These are phyloP conservation scores for Aspergillus novofumigatus DNA, from an alignment of 2,329 filamentous ascomycete genomes.

Conservation along the genomic window DNA sequence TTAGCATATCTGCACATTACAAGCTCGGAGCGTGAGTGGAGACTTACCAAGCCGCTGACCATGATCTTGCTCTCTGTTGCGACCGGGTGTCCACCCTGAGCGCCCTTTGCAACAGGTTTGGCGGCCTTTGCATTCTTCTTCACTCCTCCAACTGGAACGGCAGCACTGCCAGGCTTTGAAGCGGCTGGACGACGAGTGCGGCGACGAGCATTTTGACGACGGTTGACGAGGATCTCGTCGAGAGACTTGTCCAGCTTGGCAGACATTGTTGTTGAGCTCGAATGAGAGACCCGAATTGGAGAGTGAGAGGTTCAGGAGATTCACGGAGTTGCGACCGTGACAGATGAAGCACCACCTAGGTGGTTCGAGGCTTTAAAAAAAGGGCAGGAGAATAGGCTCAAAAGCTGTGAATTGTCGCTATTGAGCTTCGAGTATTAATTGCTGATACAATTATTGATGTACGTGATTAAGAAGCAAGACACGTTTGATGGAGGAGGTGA, in stretches of 20 bases:
- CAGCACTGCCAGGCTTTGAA: constrained; percentile 41
- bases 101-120: constrained; percentile 46
- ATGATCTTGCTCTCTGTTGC: constrained; percentile 89
- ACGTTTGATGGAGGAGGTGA: constrained; percentile 12
- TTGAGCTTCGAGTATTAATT: background rate
- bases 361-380: constrained; percentile 5
- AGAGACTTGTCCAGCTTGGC: constrained; percentile 95
- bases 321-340: constrained; percentile 8
- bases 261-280: constrained; percentile 61
- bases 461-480: constrained; percentile 1
- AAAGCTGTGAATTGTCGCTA: background rate
- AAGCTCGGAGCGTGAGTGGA: constrained; percentile 31
- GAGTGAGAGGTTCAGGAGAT: constrained; percentile 5
- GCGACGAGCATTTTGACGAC: constrained; percentile 52
- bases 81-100: constrained; percentile 61
- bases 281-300: background rate
- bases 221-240: constrained; percentile 89
- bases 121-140: constrained; percentile 65
- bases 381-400: background rate
- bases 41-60: constrained; percentile 93
- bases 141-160: constrained; percentile 78
- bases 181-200: constrained; percentile 40
- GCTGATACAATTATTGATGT: background rate
- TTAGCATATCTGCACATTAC: constrained; percentile 33
- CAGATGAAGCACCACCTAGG: constrained; percentile 6